Evolutionary conservation across 192 early-diverging fungal genomes (phyloP).

Genomic region (Coemansia erecta): DNA sequence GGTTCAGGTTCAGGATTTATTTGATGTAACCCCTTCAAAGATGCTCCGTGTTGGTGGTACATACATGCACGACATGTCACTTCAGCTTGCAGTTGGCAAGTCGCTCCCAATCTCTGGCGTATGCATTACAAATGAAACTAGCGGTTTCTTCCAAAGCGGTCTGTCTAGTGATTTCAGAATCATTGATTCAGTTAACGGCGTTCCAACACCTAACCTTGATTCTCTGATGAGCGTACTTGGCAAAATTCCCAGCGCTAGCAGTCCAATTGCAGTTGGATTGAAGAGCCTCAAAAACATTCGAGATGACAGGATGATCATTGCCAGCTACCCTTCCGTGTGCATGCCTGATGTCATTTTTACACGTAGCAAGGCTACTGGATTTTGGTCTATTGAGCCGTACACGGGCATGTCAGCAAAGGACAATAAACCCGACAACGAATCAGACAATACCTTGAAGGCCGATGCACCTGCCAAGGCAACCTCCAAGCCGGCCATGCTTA

Average conservation of each 20-base stretch:
- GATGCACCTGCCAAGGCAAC: not conserved
- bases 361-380: constrained; percentile 27
- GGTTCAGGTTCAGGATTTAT: constrained; percentile 63
- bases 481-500: too few relatives aligned
- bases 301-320: constrained; percentile 73
- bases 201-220: constrained; percentile 1
- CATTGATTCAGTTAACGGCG: constrained; percentile 13
- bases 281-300: constrained; percentile 56
- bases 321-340: constrained; percentile 25
- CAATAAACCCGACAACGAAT: not conserved
- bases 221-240: not conserved
- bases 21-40: constrained; percentile 73
- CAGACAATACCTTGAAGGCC: not conserved
- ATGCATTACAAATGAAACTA: not conserved
- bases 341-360: constrained; percentile 17
- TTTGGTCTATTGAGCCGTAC: constrained; percentile 31
- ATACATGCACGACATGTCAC: constrained; percentile 67
- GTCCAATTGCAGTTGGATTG: not conserved
- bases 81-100: constrained; percentile 57
- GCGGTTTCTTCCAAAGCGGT: constrained; percentile 15
- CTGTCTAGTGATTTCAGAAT: constrained; percentile 10
- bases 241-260: not conserved
- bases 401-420: not conserved
- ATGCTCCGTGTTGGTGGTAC: constrained; percentile 79
- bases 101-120: constrained; percentile 29